Evolutionary conservation across 352 stramenopile species (phyloP), one percentile per base, ranked within the genome.

Genomic region (Aphanomyces astaci): DNA sequence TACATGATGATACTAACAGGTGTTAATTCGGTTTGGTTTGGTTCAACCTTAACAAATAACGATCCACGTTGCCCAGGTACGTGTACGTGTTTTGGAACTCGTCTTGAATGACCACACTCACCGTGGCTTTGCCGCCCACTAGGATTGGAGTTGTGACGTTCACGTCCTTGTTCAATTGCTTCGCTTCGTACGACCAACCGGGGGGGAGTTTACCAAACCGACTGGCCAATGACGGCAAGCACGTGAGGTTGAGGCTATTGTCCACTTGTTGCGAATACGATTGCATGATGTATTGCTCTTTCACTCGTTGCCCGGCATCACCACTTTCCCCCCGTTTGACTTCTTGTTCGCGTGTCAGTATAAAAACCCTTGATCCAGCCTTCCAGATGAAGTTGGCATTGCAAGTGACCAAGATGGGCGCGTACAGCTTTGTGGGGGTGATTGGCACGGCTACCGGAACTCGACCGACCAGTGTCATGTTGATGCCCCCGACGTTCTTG

Each of bases 201-300:
- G 10, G 11, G 0, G 48, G 48, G n/a, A 55, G 27, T 22, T 55
- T 11, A 0, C 10, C 10, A 10, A 55, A 22, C 10, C 27, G n/a
- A n/a, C 15, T n/a, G 22, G 15, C 40, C n/a, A 55, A n/a, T 22
- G n/a, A 30, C n/a, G 48, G n/a, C 48, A 55, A n/a, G 27, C 27
- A 25, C n/a, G 48, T 30, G 10, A 31, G 10, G n/a, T 55, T 55
- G 48, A 55, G 48, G 10, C 7, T 55, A 10, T 11, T 11, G 48
- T 55, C 48, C 10, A 55, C 48, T 1, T 55, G 48, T n/a, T 55
- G 48, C 48, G 48, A 55, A 30, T 55, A 55, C n/a, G 48, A 55
- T 22, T 55, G 48, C 48, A 55, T 55, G 48, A 55, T 55, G 48
- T 24, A 55, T 22, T 55, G n/a, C 10, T 55, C 48, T 10, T n/a